Evolutionary conservation across 148 eudicot genomes (phyloP).

Genomic region (Bassia scoparia): DNA sequence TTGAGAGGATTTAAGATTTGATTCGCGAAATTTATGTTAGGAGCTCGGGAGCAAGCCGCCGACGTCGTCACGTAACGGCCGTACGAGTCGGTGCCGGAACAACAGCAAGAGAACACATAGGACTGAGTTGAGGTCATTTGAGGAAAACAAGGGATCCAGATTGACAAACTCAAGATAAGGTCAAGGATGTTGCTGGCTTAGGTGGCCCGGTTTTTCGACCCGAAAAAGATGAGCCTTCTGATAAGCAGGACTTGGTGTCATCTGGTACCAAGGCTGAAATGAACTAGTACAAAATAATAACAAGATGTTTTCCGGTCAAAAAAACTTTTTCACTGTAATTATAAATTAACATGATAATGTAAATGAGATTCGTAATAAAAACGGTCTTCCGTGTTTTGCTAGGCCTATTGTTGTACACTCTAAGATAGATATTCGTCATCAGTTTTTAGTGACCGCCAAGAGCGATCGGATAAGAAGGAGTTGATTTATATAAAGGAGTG

Average conservation of each 20-base stretch:
- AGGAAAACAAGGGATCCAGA: constrained; percentile 64
- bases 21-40: constrained; percentile 35
- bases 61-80: constrained; percentile 35
- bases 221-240: constrained; percentile 38
- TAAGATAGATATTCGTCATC: too few species aligned
- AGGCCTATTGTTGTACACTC: too few species aligned
- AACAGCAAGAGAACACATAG: constrained; percentile 19
- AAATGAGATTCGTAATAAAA: too few species aligned
- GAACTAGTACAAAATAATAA: too few species aligned
- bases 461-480: too few species aligned
- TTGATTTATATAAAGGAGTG: too few species aligned
- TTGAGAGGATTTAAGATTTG: too few species aligned
- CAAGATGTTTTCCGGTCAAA: too few species aligned
- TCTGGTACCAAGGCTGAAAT: constrained; percentile 49
- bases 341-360: too few species aligned
- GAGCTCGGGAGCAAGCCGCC: constrained; percentile 48
- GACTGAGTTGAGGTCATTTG: constrained; percentile 23
- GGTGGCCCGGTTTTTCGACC: constrained; percentile 79
- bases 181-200: constrained; percentile 61
- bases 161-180: constrained; percentile 73
- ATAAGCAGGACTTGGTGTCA: constrained; percentile 57
- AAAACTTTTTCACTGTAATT: too few species aligned
- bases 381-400: too few species aligned
- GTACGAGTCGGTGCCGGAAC: constrained; percentile 30
- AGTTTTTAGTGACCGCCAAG: too few species aligned